Evolutionary conservation across 2,329 filamentous ascomycete genomes (phyloP), one percentile per base, ranked within the genome.

Genomic region (Neofusicoccum umdonicola): DNA sequence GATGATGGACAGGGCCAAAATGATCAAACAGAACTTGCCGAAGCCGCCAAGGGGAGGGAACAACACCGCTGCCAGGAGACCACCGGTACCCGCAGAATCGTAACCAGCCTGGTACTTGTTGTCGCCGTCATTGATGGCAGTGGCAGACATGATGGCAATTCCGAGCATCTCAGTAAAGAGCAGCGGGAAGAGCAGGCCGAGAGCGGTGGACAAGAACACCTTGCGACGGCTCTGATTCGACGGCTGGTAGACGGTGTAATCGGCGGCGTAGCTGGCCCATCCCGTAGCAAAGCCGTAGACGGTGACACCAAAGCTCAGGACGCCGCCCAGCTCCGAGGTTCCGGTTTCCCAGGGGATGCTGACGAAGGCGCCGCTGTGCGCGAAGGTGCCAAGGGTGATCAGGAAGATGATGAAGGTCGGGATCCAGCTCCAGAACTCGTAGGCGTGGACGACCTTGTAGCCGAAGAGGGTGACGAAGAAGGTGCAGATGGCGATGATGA

Each of bases 201-300:
- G 73, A 74, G 88, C 91, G 35, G 90, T 90, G 73, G 87, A 87
- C 66, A 85, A 70, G 76, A 93, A 94, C 66, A 93, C 82, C 66
- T 87, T 87, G 47, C 74, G 74, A 22, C 86, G 83, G 35, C 84
- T 84, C 45, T 87, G 86, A 27, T 77, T 81, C 2, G 82, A 79
- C 0, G 90, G 90, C 70, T 93, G 90, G 76, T 93, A 93, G 58
- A 92, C 89, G 22, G 89, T 92, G 75, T 93, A 94, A 72, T 94
- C 91, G 8, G 90, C 88, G 0, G 90, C 90, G 66, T 88, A 90
- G 6, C 85, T 85, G 1, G 88, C 87, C 90, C 91, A 95, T 64
- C 91, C 85, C 1, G 90, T 88, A 17, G 88, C 83, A 72, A 90
- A 89, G 44, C 89, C 86, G 74, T 87, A 89, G 39, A 93, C 81